phyloP scores from a whole-genome alignment of 2,329 filamentous ascomycete genomes.

The Immersiporthe knoxdaviesiana region DNA sequence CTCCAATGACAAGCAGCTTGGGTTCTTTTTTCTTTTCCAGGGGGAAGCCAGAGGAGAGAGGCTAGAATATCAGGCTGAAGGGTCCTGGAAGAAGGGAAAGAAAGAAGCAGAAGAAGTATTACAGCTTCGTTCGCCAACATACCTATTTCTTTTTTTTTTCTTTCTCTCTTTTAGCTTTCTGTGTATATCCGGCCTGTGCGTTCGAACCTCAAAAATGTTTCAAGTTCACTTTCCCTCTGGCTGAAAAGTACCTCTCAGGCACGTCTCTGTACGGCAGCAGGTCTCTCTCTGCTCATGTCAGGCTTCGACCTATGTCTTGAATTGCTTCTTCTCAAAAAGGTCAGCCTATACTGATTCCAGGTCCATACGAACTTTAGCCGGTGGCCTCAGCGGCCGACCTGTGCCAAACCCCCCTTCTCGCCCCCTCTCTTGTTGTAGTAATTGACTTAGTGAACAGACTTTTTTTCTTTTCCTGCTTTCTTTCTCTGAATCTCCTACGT shows the following conservation, averaged over 20 bases:
- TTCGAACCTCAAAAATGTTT: neutral
- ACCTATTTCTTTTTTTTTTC: too few relatives aligned
- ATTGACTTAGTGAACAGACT: neutral
- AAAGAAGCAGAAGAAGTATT: neutral
- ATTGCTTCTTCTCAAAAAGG: neutral
- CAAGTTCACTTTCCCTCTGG: neutral
- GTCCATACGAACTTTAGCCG: neutral
- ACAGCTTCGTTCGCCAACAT: too few relatives aligned
- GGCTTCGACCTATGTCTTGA: slow-evolving; percentile 1
- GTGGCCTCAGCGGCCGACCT: neutral
- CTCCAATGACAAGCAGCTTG: neutral
- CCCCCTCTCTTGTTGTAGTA: neutral
- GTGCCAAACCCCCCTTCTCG: neutral
- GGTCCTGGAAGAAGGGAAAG: neutral
- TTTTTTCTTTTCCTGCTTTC: neutral
- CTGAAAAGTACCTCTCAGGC: neutral
- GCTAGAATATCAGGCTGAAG: neutral
- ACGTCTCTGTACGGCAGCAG: neutral
- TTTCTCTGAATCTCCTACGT: neutral
- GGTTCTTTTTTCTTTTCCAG: neutral
- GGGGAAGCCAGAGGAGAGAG: neutral
- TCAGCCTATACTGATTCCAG: neutral
- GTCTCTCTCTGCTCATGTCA: neutral
- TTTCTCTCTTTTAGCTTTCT: too few relatives aligned
- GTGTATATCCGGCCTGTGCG: neutral